These are phyloP conservation scores for Abortiporus biennis DNA, from an alignment of 1,284 basidiomycete genomes.

Conservation along the genomic window DNA sequence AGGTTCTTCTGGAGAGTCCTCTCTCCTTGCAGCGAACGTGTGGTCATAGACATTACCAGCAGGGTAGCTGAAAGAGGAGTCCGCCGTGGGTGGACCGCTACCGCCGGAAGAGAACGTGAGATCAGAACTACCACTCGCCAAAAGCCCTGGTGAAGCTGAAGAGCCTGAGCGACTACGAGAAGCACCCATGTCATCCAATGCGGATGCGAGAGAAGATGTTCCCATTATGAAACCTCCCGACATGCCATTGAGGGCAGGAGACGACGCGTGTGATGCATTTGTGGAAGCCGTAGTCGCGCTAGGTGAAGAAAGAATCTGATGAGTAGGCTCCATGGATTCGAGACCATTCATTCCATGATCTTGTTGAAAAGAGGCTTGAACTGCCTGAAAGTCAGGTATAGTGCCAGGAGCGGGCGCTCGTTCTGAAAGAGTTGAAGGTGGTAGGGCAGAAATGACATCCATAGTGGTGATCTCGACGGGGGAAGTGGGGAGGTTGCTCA, in stretches of 20 bases:
- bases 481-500: conserved; percentile 25
- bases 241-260: conserved; percentile 32
- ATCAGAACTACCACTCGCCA: conserved; percentile 23
- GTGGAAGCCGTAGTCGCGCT: conserved; percentile 31
- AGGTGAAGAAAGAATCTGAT: conserved; percentile 31
- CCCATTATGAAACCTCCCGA: conserved; percentile 23
- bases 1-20: conserved; percentile 24
- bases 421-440: conserved; percentile 13
- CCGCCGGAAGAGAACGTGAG: conserved; percentile 24
- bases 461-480: conserved; percentile 31
- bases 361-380: conserved; percentile 20
- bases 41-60: conserved; percentile 21
- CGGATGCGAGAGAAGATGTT: conserved; percentile 29
- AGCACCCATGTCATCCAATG: conserved; percentile 24
- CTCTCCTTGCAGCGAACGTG: conserved; percentile 16
- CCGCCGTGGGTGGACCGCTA: conserved; percentile 24
- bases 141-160: conserved; percentile 27
- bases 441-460: conserved; percentile 27
- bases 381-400: conserved; percentile 31
- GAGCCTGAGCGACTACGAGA: conserved; percentile 31
- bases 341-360: conserved; percentile 20
- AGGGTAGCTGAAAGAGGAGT: conserved; percentile 24
- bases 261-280: conserved; percentile 33
- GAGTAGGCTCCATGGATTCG: conserved; percentile 22
- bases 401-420: conserved; percentile 26